Base-by-base conservation (phyloP, 2,329 filamentous ascomycete genomes). In the Exophiala viscosa region DNA sequence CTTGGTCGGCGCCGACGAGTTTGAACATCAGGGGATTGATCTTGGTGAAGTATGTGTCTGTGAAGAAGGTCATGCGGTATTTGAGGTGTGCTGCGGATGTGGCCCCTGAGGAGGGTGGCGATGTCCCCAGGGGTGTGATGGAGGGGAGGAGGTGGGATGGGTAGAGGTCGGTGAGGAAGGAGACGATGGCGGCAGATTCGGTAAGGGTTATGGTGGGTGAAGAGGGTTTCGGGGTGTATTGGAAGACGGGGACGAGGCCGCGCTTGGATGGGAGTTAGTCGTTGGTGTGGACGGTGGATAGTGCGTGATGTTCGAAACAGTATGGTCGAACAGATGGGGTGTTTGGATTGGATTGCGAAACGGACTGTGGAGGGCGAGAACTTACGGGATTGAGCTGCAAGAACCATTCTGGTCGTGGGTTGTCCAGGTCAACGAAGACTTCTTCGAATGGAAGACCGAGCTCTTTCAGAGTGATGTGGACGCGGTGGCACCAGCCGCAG, bases 401-500 rank as follows among this genome's bases (percentile, higher is more conserved):
- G 66, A 92, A 93, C 75, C 85, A 88, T 34, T 80, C 74, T 23
- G 85, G 83, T 8, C 88, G 82, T 0, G 88, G 88, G 8, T 70
- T 78, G 60, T 72, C 69, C 42, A 93, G 76, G 66, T 92, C 86
- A 62, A 95, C 87, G 52, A 83, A 81, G 55, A 87, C 83, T 60
- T 89, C 84, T 52, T 88, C 83, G 62, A 82, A 88, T 0, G 80
- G 74, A 28, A 90, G 65, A 9, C 76, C 76, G 10, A 87, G 78
- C 65, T 90, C 87, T 28, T 79, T 76, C 20, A 90, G 77, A 5
- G 79, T 79, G 54, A 90, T 88, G 62, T 90, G 85, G 1, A 82
- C 86, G 33, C 89, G 85, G 65, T 92, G 88, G 13, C 87, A 87
- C 68, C 80, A 90, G 17, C 86, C 86, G 67, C 86, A 90, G 45